Conservation (phyloP, 371 early-diverging fungal genomes). For the Rhizopus delemar region DNA sequence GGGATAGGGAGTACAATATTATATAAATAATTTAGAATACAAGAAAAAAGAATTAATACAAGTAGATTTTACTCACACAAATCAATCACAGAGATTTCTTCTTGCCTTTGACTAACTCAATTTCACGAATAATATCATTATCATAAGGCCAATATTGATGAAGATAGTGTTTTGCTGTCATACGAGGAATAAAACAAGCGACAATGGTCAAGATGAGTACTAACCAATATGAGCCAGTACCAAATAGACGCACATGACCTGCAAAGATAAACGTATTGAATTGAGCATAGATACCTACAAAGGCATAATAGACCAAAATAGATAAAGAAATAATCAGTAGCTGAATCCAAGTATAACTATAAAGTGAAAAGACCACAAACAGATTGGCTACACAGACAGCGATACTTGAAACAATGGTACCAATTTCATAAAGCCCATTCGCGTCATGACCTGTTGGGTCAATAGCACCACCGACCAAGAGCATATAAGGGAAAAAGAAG, state of each 20-base stretch:
- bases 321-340: constrained; percentile 58
- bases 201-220: constrained; percentile 48
- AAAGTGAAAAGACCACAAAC: constrained; percentile 75
- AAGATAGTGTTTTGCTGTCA: constrained; percentile 44
- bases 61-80: too few relatives aligned
- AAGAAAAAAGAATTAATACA: too few relatives aligned
- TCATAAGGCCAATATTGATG: constrained; percentile 62
- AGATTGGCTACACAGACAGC: constrained; percentile 80
- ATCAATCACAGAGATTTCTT: not conserved
- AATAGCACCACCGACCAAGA: constrained; percentile 49
- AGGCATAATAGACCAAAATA: constrained; percentile 49
- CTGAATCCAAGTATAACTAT: constrained; percentile 79
- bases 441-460: constrained; percentile 59
- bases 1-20: too few relatives aligned
- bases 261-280: constrained; percentile 44
- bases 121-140: constrained; percentile 67
- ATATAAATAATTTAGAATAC: too few relatives aligned
- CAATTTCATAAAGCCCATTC: constrained; percentile 72
- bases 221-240: constrained; percentile 57
- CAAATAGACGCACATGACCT: constrained; percentile 50
- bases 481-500: constrained; percentile 73
- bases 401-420: constrained; percentile 77
- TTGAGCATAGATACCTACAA: constrained; percentile 52
- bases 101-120: constrained; percentile 32
- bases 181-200: constrained; percentile 55